Evolutionary conservation across 1,284 basidiomycete species (phyloP).

Genomic region (Inonotus obliquus): DNA sequence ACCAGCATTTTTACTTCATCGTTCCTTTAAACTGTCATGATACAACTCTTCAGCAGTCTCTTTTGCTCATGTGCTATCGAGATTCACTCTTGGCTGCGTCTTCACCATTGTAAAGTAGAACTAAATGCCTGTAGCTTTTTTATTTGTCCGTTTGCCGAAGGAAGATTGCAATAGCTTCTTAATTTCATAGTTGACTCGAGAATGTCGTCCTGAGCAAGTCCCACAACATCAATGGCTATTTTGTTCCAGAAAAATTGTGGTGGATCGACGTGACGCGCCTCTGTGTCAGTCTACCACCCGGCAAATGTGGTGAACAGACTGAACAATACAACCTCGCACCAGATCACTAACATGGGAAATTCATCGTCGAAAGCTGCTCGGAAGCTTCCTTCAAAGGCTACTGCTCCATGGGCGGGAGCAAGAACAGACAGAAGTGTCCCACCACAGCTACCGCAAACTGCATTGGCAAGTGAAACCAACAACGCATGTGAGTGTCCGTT

Average conservation of each 20-base stretch:
- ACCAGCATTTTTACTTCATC: neutral
- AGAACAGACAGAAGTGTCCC: slow-evolving; percentile 31
- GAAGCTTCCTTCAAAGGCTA: slow-evolving; percentile 50
- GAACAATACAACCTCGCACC: neutral
- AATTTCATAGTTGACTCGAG: neutral
- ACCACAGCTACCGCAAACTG: slow-evolving; percentile 13
- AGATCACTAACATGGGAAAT: slow-evolving; percentile 51
- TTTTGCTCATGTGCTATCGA: slow-evolving; percentile 1
- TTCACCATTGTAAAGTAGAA: slow-evolving; percentile 2
- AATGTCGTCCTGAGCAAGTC: neutral
- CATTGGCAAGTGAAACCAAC: slow-evolving; percentile 48
- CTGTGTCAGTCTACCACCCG: no score
- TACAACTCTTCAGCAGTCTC: neutral
- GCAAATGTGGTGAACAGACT: no score
- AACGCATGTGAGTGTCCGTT: slow-evolving; percentile 37
- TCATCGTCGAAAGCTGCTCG: slow-evolving; percentile 63
- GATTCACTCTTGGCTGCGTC: neutral
- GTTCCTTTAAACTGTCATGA: neutral
- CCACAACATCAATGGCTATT: no score
- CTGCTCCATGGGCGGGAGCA: slow-evolving; percentile 51
- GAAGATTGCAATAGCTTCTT: neutral
- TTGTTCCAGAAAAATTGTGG: no score
- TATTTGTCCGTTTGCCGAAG: neutral
- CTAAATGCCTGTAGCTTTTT: slow-evolving; percentile 2
- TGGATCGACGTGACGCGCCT: no score